Evolutionary conservation across 2,329 filamentous ascomycete genomes (phyloP), one percentile per base, ranked within the genome.

Genomic region (Paradendryphiella salina): DNA sequence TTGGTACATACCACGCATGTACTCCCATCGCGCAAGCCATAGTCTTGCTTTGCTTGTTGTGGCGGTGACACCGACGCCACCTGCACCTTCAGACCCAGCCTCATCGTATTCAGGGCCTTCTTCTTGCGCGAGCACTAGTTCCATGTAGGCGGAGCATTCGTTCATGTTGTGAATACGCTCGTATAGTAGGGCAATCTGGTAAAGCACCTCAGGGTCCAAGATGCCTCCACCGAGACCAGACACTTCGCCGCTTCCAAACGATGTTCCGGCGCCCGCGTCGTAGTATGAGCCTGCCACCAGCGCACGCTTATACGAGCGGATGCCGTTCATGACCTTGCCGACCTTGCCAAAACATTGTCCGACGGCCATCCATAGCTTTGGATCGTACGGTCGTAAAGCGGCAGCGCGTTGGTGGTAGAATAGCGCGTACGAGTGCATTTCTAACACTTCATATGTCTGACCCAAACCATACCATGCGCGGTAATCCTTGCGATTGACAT

Each of bases 381-480:
- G 90, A 63, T 99, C 94, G 80, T 93, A 96, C 0, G 93, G 91
- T n/a, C 92, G 85, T 1, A 99, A 79, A 0, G 91, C 90, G 0
- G 93, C 93, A 0, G 94, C 94, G 49, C 94, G 90, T 69, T 97
- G 95, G 77, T 96, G 96, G 75, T 99, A 99, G 82, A 94, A 97
- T 0, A 99, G 77, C 1, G 93, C 92, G 71, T 99, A 99, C 35
- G 92, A 91, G 69, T 96, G 90, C 90, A 96, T 96, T 74, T 99
- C 94, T 7, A 99, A 82, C 61, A 99, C 89, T 73, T 99, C 94
- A 67, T 99, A 99, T 1, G 94, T 95, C 71, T 97, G 93, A 0
- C 94, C 94, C 0, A 99, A 80, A 28, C 94, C 94, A 69, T 99
- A 97, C 94, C 94, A 99, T 3, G 94, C 94, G 50, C 94, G 88